A percentile compares a stretch with the other conserved stretches of the same genome.
phyloP scores from a whole-genome alignment of 805 yeast genomes.

The Danielozyma ontarioensis region DNA sequence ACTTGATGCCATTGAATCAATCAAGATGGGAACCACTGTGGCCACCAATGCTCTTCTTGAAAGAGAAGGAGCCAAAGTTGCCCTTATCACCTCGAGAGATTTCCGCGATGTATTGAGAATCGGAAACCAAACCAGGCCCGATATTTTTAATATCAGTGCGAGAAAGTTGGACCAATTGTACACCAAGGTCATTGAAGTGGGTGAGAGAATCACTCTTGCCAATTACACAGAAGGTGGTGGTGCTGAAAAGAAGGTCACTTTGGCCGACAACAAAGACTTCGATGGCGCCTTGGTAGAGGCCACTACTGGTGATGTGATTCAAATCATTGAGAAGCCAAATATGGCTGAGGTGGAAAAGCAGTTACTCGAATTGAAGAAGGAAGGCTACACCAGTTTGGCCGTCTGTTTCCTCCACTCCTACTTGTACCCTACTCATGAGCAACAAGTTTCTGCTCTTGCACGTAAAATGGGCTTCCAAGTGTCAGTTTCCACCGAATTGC shows the following conservation, averaged over 20 bases:
- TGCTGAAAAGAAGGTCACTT: slow-evolving; percentile 13
- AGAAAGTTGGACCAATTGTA: slow-evolving; percentile 68
- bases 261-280: slow-evolving; percentile 10
- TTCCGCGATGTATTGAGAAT: slow-evolving; percentile 76
- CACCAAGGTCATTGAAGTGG: slow-evolving; percentile 73
- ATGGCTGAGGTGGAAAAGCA: slow-evolving; percentile 15
- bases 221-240: slow-evolving; percentile 70
- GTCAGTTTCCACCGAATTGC: slow-evolving; percentile 35
- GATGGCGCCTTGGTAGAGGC: slow-evolving; percentile 33
- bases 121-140: slow-evolving; percentile 90
- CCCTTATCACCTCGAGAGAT: slow-evolving; percentile 81
- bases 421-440: slow-evolving; percentile 36
- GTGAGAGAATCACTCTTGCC: slow-evolving; percentile 82
- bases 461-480: slow-evolving; percentile 32
- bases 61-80: slow-evolving; percentile 86
- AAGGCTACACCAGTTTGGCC: slow-evolving; percentile 23
- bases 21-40: slow-evolving; percentile 91
- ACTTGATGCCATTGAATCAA: slow-evolving; percentile 56
- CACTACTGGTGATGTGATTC: slow-evolving; percentile 27
- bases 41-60: slow-evolving; percentile 94
- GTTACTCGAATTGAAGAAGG: slow-evolving; percentile 19
- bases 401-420: slow-evolving; percentile 38
- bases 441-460: slow-evolving; percentile 29
- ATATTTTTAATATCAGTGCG: slow-evolving; percentile 79
- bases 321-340: slow-evolving; percentile 28